phyloP scores from a whole-genome alignment of 331 rosid species.

The Acacia pycnantha region DNA sequence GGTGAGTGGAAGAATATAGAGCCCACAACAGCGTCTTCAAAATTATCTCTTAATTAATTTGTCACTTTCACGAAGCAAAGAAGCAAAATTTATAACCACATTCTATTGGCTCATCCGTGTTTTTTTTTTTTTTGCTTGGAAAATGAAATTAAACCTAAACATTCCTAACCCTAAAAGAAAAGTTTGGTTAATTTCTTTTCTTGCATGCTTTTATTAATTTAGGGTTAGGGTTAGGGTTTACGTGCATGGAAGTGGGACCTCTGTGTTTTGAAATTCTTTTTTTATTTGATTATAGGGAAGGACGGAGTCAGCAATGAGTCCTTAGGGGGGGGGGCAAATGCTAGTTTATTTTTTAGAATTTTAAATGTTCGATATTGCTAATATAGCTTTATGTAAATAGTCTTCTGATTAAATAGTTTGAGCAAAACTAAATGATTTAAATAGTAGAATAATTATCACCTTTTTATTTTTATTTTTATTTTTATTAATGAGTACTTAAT shows the following conservation, averaged over 20 bases:
- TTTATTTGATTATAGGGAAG: background rate
- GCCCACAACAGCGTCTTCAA: background rate
- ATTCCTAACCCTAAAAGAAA: constrained; percentile 21
- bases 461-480: no score
- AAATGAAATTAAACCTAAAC: constrained; percentile 16
- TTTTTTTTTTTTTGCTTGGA: background rate
- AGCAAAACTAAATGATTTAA: no score
- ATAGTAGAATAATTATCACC: background rate
- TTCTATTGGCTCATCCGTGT: constrained; percentile 20
- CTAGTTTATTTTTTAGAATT: background rate
- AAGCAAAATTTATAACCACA: background rate
- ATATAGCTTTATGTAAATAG: background rate
- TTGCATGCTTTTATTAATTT: background rate
- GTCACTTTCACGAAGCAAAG: constrained; percentile 32
- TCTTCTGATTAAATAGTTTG: no score
- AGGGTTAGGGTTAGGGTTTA: constrained; percentile 22
- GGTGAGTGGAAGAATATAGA: constrained; percentile 1
- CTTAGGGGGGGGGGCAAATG: background rate
- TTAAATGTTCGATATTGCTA: background rate
- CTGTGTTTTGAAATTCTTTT: background rate
- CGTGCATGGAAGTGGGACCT: constrained; percentile 53
- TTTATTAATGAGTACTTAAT: background rate
- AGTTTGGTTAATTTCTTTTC: background rate
- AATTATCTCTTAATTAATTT: constrained; percentile 13
- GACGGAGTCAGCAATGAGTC: background rate